Evolutionary conservation across 2,329 filamentous ascomycete species (phyloP).

Genomic region (Diplodia seriata): DNA sequence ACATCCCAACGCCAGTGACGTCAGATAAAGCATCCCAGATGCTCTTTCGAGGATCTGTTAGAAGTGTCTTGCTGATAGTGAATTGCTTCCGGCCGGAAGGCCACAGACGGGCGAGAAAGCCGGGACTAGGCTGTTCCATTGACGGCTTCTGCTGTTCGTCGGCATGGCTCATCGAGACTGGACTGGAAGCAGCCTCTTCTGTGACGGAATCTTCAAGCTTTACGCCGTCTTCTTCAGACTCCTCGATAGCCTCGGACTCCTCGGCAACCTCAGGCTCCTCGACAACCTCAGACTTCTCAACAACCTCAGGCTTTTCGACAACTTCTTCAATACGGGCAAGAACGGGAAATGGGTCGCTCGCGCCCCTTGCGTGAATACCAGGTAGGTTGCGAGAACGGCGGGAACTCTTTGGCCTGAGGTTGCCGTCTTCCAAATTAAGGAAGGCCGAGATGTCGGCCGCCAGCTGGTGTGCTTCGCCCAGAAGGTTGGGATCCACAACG

Average conservation of each 20-base stretch:
- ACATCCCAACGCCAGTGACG: conserved; percentile 22
- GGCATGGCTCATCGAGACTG: neutral
- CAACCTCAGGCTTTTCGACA: neutral
- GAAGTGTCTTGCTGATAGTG: neutral
- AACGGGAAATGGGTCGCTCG: conserved; percentile 3
- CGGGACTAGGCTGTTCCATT: neutral
- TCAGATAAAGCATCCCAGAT: conserved; percentile 29
- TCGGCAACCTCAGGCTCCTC: neutral
- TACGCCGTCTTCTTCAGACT: neutral
- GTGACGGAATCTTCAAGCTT: neutral
- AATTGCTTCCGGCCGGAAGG: conserved; percentile 15
- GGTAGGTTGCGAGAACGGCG: conserved; percentile 5
- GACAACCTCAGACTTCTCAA: neutral
- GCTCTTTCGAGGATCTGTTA: conserved; percentile 25
- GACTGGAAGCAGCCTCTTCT: neutral
- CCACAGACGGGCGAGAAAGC: conserved; percentile 23
- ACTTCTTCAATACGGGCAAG: neutral
- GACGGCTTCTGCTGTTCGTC: neutral
- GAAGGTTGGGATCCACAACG: conserved; percentile 4
- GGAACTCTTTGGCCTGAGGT: conserved; percentile 8
- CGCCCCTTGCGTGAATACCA: conserved; percentile 9
- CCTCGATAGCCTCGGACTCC: neutral
- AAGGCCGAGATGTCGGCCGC: conserved; percentile 27
- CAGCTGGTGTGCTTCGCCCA: conserved; percentile 25
- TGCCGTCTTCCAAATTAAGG: conserved; percentile 17